phyloP scores from a whole-genome alignment of 768 basidiomycete genomes.

The Lentinula edodes region DNA sequence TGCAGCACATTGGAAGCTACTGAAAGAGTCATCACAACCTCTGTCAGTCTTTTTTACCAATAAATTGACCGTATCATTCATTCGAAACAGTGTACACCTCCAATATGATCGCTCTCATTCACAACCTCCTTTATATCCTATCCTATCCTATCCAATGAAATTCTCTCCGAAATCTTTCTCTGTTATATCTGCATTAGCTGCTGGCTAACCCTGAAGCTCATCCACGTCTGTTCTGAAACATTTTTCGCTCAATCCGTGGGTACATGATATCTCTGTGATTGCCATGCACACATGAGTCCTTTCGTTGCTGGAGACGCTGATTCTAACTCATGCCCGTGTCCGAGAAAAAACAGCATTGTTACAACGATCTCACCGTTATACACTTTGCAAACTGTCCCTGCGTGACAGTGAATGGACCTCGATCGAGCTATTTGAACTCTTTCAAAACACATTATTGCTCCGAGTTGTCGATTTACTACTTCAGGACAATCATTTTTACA shows the following conservation, averaged over 20 bases:
- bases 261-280: not conserved
- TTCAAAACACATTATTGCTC: not conserved
- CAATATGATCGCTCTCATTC: not conserved
- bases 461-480: not conserved
- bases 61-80: too few relatives aligned
- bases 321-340: not conserved
- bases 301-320: not conserved
- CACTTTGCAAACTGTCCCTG: not conserved
- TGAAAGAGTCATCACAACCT: too few relatives aligned
- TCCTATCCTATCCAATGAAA: too few relatives aligned
- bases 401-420: not conserved
- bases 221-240: not conserved
- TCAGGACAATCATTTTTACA: too few relatives aligned
- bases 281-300: not conserved
- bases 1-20: too few relatives aligned
- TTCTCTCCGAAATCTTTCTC: not conserved
- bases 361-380: not conserved
- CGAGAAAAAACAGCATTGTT: not conserved
- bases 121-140: too few relatives aligned
- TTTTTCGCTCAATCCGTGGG: not conserved
- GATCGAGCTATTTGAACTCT: not conserved
- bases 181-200: not conserved
- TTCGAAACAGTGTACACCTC: too few relatives aligned
- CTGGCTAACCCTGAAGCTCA: not conserved
- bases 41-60: too few relatives aligned